phyloP scores from a whole-genome alignment of 768 basidiomycete species.

The Melanogaster broomeanus region DNA sequence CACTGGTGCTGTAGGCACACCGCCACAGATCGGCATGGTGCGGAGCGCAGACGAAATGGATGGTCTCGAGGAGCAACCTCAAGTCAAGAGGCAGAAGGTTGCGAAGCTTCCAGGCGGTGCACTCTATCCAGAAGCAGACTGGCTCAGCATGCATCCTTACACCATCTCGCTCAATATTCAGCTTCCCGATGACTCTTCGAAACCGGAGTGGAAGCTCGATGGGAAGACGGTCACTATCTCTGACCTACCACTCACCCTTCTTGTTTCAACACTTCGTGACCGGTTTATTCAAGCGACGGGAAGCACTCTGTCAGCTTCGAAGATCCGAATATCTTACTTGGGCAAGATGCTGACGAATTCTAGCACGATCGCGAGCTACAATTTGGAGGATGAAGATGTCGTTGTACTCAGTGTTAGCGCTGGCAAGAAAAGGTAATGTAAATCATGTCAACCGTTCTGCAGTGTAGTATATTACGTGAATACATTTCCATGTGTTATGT shows the following conservation, averaged over 20 bases:
- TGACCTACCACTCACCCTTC: slow-evolving; percentile 79
- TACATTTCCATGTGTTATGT: slow-evolving; percentile 6
- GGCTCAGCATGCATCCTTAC: slow-evolving; percentile 90
- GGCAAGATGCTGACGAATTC: slow-evolving; percentile 88
- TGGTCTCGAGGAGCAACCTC: slow-evolving; percentile 66
- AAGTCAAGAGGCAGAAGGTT: slow-evolving; percentile 86
- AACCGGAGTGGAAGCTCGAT: slow-evolving; percentile 93
- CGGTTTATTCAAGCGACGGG: slow-evolving; percentile 80
- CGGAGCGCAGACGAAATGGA: slow-evolving; percentile 84
- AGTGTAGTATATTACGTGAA: not conserved
- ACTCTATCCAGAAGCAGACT: slow-evolving; percentile 84
- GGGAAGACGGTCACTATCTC: slow-evolving; percentile 75
- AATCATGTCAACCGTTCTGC: too few relatives aligned
- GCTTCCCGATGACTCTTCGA: slow-evolving; percentile 77
- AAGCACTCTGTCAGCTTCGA: slow-evolving; percentile 76
- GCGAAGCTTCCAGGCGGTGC: slow-evolving; percentile 84
- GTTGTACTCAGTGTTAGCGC: slow-evolving; percentile 78
- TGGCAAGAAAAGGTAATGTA: slow-evolving; percentile 64
- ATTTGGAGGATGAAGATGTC: slow-evolving; percentile 89
- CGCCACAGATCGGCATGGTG: slow-evolving; percentile 66
- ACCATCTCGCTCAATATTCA: slow-evolving; percentile 86
- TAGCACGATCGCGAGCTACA: slow-evolving; percentile 82
- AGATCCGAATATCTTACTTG: slow-evolving; percentile 75
- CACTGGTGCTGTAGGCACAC: slow-evolving; percentile 43
- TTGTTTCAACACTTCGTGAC: slow-evolving; percentile 90